Percentiles rank a stretch among this genome's conserved stretches.
These are phyloP conservation scores for Mimosa bimucronata DNA, from an alignment of 306 rosid genomes.

Conservation along the genomic window DNA sequence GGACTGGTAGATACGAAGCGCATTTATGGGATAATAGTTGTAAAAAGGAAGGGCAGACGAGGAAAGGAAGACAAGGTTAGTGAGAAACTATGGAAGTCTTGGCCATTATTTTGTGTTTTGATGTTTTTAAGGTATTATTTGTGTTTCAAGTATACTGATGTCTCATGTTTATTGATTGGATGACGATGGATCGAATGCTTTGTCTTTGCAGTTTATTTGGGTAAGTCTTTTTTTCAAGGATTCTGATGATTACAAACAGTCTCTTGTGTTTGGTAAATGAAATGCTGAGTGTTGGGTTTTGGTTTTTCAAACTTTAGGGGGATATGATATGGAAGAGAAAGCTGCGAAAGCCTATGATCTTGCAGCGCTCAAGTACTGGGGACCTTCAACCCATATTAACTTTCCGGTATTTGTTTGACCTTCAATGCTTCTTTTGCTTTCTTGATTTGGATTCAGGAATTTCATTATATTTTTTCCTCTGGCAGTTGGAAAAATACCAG, in stretches of 20 bases:
- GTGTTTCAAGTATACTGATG: constrained; percentile 21
- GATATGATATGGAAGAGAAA: constrained; percentile 99
- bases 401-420: constrained; percentile 61
- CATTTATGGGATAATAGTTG: constrained; percentile 99
- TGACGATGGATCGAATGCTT: constrained; percentile 48
- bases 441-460: background rate
- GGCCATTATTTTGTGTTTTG: constrained; percentile 22
- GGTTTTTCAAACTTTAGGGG: constrained; percentile 57
- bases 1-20: constrained; percentile 99
- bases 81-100: background rate
- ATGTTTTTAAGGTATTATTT: background rate
- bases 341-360: constrained; percentile 99
- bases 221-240: constrained; percentile 42
- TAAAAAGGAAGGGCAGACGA: constrained; percentile 97
- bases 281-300: background rate
- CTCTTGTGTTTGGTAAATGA: background rate
- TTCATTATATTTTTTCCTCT: background rate
- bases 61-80: constrained; percentile 99
- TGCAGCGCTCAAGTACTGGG: constrained; percentile 98
- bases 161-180: constrained; percentile 46
- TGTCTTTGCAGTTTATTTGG: constrained; percentile 75
- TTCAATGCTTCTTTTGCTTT: background rate
- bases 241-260: background rate
- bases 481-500: constrained; percentile 78
- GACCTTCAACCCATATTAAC: constrained; percentile 88